Percentiles rank a stretch among this genome's conserved stretches.
Evolutionary conservation across 1,284 basidiomycete species (phyloP).

Genomic region (Marasmius fiardii): DNA sequence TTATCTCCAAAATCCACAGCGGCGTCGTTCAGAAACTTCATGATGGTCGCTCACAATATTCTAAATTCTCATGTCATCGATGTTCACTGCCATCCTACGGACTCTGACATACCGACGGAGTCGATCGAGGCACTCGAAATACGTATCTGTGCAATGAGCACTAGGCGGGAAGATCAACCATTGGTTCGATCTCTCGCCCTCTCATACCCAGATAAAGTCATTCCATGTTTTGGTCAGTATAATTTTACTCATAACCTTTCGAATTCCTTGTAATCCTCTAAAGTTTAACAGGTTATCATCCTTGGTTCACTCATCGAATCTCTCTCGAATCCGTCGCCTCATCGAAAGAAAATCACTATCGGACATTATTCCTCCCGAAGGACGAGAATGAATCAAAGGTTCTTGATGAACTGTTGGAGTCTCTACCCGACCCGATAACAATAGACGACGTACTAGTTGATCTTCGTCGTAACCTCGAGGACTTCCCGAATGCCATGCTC

Average conservation of each 20-base stretch:
- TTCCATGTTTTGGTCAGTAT: slow-evolving; percentile 72
- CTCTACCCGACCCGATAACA: slow-evolving; percentile 60
- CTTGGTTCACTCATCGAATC: slow-evolving; percentile 79
- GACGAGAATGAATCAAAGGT: slow-evolving; percentile 30
- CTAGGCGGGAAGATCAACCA: slow-evolving; percentile 56
- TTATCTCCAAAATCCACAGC: too few relatives aligned
- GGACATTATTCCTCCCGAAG: slow-evolving; percentile 44
- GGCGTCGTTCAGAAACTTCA: not conserved
- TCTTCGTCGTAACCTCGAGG: slow-evolving; percentile 52
- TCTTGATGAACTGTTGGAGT: slow-evolving; percentile 50
- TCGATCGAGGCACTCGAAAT: slow-evolving; percentile 52
- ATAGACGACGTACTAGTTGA: slow-evolving; percentile 49
- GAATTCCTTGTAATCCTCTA: slow-evolving; percentile 9
- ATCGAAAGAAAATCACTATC: slow-evolving; percentile 68
- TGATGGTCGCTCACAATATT: slow-evolving; percentile 35
- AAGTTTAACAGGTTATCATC: slow-evolving; percentile 64
- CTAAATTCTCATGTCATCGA: slow-evolving; percentile 62
- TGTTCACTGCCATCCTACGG: slow-evolving; percentile 81
- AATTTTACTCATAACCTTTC: not conserved
- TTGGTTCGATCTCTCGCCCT: slow-evolving; percentile 59
- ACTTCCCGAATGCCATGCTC: slow-evolving; percentile 67
- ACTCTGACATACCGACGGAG: slow-evolving; percentile 39
- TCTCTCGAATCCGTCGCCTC: slow-evolving; percentile 32
- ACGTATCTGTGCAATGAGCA: slow-evolving; percentile 75
- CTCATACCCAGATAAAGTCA: slow-evolving; percentile 57